phyloP scores from a whole-genome alignment of 345 rosid genomes.

The Microcos paniculata region DNA sequence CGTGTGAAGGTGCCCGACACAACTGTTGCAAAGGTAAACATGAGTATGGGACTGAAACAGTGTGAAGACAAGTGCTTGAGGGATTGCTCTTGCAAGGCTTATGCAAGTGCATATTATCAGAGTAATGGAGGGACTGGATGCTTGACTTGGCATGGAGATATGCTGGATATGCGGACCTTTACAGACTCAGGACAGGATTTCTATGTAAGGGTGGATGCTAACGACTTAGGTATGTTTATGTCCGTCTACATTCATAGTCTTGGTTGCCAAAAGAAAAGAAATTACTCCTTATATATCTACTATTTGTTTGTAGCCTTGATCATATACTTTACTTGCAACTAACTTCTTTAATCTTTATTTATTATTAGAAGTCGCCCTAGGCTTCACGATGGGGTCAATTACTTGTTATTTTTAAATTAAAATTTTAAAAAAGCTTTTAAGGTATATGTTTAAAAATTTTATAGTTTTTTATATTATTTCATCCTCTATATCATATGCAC shows the following conservation, averaged over 20 bases:
- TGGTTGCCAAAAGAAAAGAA: conserved; percentile 7
- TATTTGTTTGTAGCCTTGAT: too few relatives aligned
- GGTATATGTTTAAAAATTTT: too few relatives aligned
- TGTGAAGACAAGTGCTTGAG: conserved; percentile 41
- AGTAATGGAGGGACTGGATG: conserved; percentile 43
- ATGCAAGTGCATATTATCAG: conserved; percentile 41
- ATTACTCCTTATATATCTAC: too few relatives aligned
- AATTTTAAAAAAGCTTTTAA: too few relatives aligned
- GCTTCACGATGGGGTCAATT: too few relatives aligned
- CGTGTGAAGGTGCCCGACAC: conserved; percentile 54
- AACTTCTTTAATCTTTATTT: too few relatives aligned
- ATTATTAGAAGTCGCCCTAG: too few relatives aligned
- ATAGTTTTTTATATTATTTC: too few relatives aligned
- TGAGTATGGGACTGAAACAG: conserved; percentile 35
- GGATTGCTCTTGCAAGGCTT: conserved; percentile 57
- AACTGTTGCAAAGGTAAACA: conserved; percentile 28
- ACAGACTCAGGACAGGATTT: conserved; percentile 43
- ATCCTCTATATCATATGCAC: too few relatives aligned
- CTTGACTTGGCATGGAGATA: conserved; percentile 43
- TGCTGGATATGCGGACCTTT: conserved; percentile 39
- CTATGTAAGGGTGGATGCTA: conserved; percentile 39
- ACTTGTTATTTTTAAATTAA: too few relatives aligned
- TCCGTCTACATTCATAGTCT: neutral
- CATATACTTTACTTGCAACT: too few relatives aligned
- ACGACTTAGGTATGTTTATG: conserved; percentile 40